A percentile compares a stretch with the other conserved stretches of the same genome.
Evolutionary conservation across 2,329 filamentous ascomycete genomes (phyloP).

Genomic region (Mycogone perniciosa): DNA sequence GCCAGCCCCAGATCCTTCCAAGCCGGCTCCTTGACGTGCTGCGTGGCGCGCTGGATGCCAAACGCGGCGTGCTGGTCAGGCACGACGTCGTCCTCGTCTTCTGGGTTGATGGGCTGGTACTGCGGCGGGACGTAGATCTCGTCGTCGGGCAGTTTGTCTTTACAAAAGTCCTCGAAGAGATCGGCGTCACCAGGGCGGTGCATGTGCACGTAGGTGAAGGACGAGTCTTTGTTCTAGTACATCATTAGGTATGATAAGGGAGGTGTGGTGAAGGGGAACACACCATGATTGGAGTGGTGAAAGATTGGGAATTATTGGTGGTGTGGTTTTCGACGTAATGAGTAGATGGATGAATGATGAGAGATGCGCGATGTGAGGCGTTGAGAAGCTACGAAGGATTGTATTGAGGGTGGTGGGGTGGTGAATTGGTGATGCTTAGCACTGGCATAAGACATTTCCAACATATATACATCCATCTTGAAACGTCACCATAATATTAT

Average conservation of each 20-base stretch:
- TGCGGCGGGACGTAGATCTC: constrained; percentile 77
- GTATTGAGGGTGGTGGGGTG: no score
- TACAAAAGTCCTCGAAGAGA: constrained; percentile 71
- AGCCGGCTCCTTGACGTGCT: constrained; percentile 61
- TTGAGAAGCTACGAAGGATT: background rate
- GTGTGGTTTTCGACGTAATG: background rate
- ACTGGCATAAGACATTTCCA: no score
- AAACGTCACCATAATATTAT: no score
- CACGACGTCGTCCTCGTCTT: constrained; percentile 84
- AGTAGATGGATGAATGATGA: background rate
- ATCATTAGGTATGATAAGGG: background rate
- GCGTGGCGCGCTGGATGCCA: constrained; percentile 75
- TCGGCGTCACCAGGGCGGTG: constrained; percentile 65
- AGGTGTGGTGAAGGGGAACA: background rate
- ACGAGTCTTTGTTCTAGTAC: constrained; percentile 63
- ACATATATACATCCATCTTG: no score
- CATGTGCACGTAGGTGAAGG: constrained; percentile 71
- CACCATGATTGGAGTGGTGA: constrained; percentile 2
- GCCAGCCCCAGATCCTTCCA: constrained; percentile 76
- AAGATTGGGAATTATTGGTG: background rate
- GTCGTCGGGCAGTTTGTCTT: constrained; percentile 64
- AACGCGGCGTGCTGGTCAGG: constrained; percentile 85
- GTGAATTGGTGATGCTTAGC: no score
- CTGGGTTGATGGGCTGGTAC: constrained; percentile 76
- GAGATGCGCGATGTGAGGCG: background rate